phyloP scores from a whole-genome alignment of 371 early-diverging fungal species.

The Parasitella parasitica region DNA sequence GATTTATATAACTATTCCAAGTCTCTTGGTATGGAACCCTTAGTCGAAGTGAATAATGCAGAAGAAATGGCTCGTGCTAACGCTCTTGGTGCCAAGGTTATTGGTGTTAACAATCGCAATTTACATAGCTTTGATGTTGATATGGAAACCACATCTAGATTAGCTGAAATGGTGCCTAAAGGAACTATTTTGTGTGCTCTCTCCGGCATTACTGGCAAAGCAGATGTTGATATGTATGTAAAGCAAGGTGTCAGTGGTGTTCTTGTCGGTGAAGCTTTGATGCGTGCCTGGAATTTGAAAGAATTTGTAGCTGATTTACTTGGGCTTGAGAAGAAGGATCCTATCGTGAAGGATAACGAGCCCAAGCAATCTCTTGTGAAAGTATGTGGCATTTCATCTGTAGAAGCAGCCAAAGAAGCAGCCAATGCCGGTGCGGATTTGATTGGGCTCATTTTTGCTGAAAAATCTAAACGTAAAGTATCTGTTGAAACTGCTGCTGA shows the following conservation, averaged over 20 bases:
- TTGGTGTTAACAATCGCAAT: constrained; percentile 97
- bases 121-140: constrained; percentile 95
- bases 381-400: constrained; percentile 86
- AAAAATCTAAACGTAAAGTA: constrained; percentile 64
- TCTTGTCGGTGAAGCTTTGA: constrained; percentile 95
- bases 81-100: constrained; percentile 77
- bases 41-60: constrained; percentile 93
- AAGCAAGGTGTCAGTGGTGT: constrained; percentile 77
- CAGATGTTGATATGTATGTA: constrained; percentile 83
- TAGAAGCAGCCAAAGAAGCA: constrained; percentile 80
- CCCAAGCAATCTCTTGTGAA: constrained; percentile 64
- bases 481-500: constrained; percentile 56
- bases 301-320: constrained; percentile 74
- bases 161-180: constrained; percentile 76
- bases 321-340: constrained; percentile 42
- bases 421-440: constrained; percentile 85
- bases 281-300: constrained; percentile 79
- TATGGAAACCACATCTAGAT: constrained; percentile 75
- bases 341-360: constrained; percentile 10
- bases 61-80: constrained; percentile 89
- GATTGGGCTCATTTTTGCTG: constrained; percentile 90
- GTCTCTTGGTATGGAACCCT: constrained; percentile 91
- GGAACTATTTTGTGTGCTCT: constrained; percentile 82
- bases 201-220: constrained; percentile 83
- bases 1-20: constrained; percentile 74